A percentile compares a stretch with the other conserved stretches of the same genome.
These are phyloP conservation scores for Flammula alnicola DNA, from an alignment of 1,284 basidiomycete species.

Conservation along the genomic window DNA sequence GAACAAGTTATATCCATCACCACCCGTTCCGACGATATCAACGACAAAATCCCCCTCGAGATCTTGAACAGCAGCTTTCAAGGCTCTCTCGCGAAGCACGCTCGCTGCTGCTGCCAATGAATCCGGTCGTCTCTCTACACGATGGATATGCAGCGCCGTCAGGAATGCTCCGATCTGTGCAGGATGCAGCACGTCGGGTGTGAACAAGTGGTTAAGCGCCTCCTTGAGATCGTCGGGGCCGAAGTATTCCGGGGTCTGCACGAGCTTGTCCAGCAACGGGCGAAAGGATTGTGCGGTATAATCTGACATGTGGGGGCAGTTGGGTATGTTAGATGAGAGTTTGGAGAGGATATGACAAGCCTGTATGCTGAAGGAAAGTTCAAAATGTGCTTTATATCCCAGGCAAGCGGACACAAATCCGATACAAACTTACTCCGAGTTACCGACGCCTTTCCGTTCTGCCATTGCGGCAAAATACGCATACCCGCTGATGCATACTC, in stretches of 20 bases:
- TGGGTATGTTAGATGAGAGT: slow-evolving; percentile 1
- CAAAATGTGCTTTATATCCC: background rate
- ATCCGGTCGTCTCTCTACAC: slow-evolving; percentile 75
- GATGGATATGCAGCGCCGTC: slow-evolving; percentile 79
- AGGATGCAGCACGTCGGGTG: slow-evolving; percentile 61
- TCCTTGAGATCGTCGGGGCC: slow-evolving; percentile 69
- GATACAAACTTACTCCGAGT: background rate
- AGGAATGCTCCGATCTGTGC: slow-evolving; percentile 85
- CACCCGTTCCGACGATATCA: slow-evolving; percentile 57
- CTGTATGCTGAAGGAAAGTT: background rate
- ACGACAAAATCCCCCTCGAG: slow-evolving; percentile 69
- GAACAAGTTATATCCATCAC: slow-evolving; percentile 96
- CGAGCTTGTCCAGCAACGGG: slow-evolving; percentile 72
- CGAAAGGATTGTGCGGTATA: slow-evolving; percentile 71
- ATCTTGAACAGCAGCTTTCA: slow-evolving; percentile 63
- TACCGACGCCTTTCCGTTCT: no score
- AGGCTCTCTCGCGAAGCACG: slow-evolving; percentile 70
- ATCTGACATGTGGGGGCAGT: slow-evolving; percentile 18
- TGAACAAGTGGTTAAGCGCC: slow-evolving; percentile 78
- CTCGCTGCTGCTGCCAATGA: slow-evolving; percentile 79
- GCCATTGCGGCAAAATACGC: no score
- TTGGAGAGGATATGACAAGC: background rate
- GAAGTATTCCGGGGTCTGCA: slow-evolving; percentile 80
- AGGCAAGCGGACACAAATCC: background rate
- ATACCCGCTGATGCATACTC: no score